Base-by-base conservation (phyloP, 2,329 filamentous ascomycete genomes). In the Fulvia fulva region DNA sequence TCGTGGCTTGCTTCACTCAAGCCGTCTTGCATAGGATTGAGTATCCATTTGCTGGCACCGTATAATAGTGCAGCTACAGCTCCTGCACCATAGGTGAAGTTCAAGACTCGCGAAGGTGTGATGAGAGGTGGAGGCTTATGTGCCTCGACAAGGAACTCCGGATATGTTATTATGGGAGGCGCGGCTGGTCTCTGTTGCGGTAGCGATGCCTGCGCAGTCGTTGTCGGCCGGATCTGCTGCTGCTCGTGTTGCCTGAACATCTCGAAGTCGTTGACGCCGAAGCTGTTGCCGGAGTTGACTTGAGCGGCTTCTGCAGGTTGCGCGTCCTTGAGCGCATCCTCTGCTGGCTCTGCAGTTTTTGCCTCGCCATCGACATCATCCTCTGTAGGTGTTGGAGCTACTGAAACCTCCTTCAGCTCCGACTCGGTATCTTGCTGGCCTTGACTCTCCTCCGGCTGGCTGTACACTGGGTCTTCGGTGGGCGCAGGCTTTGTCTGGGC, bases 1-100 rank as follows among this genome's bases (percentile, higher is more conserved):
- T 85, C 82, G 60, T 84, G 83, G 14, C 84, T 80, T 9, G 83
- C 78, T 53, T 77, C 76, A 6, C 78, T 78, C 1, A 87, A 76
- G 23, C 68, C 75, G 6, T 78, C 76, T 6, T 81, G 71, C 83
- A 86, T 85, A 75, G 75, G 90, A 32, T 79, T 80, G 45, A 92
- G 75, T 50, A 90, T 78, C 70, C 84, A 89, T 65, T 84, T 87
- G 65, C 86, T 87, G 5, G 87, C 80, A 63, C 87, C 89, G 72
- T 92, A 91, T 59, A 90, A 74, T 43, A 77, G 76, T 2, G 83
- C 79, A 21, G 81, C 80, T 5, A 84, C 67, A 2, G 81, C 83
- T 9, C 80, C 80, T 11, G 82, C 76, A 21, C 79, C 75, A 62
- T 87, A 87, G 55, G 82, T 73, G 2, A 83, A 82, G 63, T 79